Evolutionary conservation across 1,284 basidiomycete genomes (phyloP).

Genomic region (Abortiporus biennis): DNA sequence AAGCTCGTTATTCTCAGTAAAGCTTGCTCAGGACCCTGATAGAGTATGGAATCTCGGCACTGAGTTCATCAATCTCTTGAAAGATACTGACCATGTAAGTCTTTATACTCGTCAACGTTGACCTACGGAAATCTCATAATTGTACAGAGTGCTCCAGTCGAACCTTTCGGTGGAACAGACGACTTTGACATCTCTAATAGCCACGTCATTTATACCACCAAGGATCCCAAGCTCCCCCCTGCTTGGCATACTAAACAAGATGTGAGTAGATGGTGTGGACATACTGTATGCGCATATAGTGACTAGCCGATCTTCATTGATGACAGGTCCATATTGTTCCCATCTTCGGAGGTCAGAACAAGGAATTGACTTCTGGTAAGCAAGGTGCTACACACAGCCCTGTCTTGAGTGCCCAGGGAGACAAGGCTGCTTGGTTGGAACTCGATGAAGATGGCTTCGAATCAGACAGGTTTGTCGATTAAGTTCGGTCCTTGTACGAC

Average conservation of each 20-base stretch:
- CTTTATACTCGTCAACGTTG: too few species aligned
- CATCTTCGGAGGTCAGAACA: slow-evolving; percentile 44
- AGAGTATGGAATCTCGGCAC: slow-evolving; percentile 47
- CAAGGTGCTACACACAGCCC: slow-evolving; percentile 79
- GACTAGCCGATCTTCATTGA: background rate
- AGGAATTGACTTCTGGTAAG: slow-evolving; percentile 70
- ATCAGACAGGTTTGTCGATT: slow-evolving; percentile 26
- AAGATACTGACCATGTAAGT: slow-evolving; percentile 61
- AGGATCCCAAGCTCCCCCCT: slow-evolving; percentile 67
- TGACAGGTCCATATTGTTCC: slow-evolving; percentile 60
- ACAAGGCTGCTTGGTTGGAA: slow-evolving; percentile 82
- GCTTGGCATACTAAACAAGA: slow-evolving; percentile 81
- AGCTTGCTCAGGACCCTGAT: slow-evolving; percentile 40
- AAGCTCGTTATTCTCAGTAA: slow-evolving; percentile 61
- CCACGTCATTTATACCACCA: slow-evolving; percentile 78
- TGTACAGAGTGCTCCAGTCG: slow-evolving; percentile 63
- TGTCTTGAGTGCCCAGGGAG: slow-evolving; percentile 59
- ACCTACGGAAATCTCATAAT: too few species aligned
- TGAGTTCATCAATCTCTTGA: slow-evolving; percentile 54
- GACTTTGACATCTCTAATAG: slow-evolving; percentile 71
- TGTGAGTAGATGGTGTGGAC: slow-evolving; percentile 31
- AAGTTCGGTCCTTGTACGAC: too few species aligned
- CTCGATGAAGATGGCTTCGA: slow-evolving; percentile 86
- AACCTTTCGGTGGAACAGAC: slow-evolving; percentile 74
- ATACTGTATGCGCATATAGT: background rate